These are phyloP conservation scores for Vitis rotundifolia DNA, from an alignment of 164 flowering plant genomes.

Conservation along the genomic window DNA sequence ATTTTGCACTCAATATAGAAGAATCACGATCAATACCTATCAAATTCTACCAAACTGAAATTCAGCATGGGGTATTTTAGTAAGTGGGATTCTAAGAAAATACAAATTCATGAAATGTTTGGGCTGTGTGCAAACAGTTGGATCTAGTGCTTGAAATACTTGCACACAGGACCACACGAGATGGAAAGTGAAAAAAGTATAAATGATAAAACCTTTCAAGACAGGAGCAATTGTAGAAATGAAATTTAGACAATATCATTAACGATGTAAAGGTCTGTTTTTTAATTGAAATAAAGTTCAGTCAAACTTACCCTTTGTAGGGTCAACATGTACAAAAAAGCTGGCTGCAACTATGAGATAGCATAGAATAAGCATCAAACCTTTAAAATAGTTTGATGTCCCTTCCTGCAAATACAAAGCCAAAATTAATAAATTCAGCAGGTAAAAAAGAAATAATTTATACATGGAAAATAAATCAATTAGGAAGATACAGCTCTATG, in stretches of 20 bases:
- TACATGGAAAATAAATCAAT: background rate
- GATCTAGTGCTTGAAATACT: background rate
- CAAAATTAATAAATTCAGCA: background rate
- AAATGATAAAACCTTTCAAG: background rate
- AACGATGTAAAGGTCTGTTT: background rate
- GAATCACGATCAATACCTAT: too few species aligned
- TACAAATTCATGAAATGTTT: too few species aligned
- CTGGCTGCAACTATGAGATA: slow-evolving; percentile 75
- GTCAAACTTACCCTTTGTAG: slow-evolving; percentile 27
- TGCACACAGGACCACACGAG: background rate
- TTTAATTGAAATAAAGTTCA: background rate
- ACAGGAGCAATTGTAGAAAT: background rate
- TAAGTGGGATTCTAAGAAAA: too few species aligned
- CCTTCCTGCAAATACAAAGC: slow-evolving; percentile 53
- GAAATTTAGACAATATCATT: background rate
- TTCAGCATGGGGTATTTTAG: too few species aligned
- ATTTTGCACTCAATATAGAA: too few species aligned
- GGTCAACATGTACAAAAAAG: slow-evolving; percentile 67
- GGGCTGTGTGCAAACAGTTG: background rate
- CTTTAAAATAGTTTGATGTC: slow-evolving; percentile 17
- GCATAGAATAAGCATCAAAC: slow-evolving; percentile 67
- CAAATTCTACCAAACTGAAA: too few species aligned
- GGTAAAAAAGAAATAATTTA: background rate
- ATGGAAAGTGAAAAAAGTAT: background rate
- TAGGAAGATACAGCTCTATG: too few species aligned